Base-by-base conservation (phyloP, 2,329 filamentous ascomycete genomes). In the Fusarium cicatricum region DNA sequence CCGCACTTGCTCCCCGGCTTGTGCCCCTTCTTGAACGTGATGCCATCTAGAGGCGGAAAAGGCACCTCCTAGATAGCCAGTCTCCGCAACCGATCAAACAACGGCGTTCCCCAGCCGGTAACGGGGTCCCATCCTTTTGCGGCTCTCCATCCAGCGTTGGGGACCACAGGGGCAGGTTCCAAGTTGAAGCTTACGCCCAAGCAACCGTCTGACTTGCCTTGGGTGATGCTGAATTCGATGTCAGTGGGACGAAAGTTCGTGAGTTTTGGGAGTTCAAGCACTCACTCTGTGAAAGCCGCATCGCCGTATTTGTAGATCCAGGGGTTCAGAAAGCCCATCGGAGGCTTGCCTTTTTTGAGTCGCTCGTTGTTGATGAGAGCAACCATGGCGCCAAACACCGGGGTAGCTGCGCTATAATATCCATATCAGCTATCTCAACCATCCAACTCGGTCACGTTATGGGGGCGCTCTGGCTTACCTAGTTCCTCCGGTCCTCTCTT, bases 291-390 rank as follows among this genome's bases (percentile, higher is more conserved):
- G 16, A 78, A 74, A 3, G 58, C 75, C 10, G 47, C 29, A 5
- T 59, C 41, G 2, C 71, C 73, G 19, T 65, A 53, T 9, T 69
- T 66, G 62, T 87, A 88, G 14, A 88, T 72, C 81, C 82, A 85
- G 1, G 85, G 85, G 69, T 88, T 88, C 21, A 88, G 70, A 65
- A 86, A 88, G 1, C 85, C 85, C 64, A 88, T 72, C 0, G 76
- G 67, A 7, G 80, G 70, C 67, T 80, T 80, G 1, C 83, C 83
- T n/a, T 76, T 74, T 14, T 80, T 75, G 41, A 89, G 72, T 28
- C 86, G 78, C 17, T 83, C 81, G 55, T 87, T 84, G 67, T 91
- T 91, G 44, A 91, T 71, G 32, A 90, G 78, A 1, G 83, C 80
- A 42, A 91, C 75, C 58, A 91, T 80, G 12, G 81, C 81, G 0